phyloP scores from a whole-genome alignment of 2,329 filamentous ascomycete genomes.

The Pyrenophora seminiperda region DNA sequence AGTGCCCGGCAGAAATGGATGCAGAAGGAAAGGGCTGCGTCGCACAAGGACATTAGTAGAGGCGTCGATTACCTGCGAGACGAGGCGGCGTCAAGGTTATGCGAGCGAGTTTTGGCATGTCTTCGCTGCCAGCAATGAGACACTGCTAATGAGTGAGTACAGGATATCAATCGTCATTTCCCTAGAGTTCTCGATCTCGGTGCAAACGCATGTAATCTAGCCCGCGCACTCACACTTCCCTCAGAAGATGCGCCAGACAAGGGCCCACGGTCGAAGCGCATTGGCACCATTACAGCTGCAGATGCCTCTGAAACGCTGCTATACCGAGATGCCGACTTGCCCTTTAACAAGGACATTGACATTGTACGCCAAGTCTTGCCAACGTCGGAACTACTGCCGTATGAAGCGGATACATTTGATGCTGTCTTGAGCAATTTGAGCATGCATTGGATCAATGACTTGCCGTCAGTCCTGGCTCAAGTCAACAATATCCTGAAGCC shows the following conservation, averaged over 20 bases:
- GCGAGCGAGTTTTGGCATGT: conserved; percentile 78
- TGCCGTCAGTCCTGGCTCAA: conserved; percentile 81
- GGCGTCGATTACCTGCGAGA: conserved; percentile 92
- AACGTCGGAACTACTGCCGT: conserved; percentile 77
- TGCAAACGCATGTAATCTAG: conserved; percentile 94
- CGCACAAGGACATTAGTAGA: conserved; percentile 71
- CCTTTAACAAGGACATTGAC: conserved; percentile 75
- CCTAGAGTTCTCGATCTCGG: conserved; percentile 86
- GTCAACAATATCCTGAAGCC: conserved; percentile 88
- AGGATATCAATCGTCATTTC: conserved; percentile 93
- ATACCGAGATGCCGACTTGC: conserved; percentile 74
- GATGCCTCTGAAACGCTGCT: conserved; percentile 81
- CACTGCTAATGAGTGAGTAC: conserved; percentile 9
- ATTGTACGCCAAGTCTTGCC: conserved; percentile 77
- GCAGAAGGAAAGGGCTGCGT: conserved; percentile 85
- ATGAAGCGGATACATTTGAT: conserved; percentile 77
- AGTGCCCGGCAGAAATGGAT: conserved; percentile 85
- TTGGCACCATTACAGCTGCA: conserved; percentile 76
- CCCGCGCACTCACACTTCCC: conserved; percentile 70
- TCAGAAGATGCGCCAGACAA: conserved; percentile 66
- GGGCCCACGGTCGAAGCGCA: conserved; percentile 70
- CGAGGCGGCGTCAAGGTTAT: conserved; percentile 82
- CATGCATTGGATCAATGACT: conserved; percentile 97
- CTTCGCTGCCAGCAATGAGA: neutral
- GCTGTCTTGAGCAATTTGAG: conserved; percentile 87